Evolutionary conservation across 2,329 filamentous ascomycete genomes (phyloP).

Genomic region (Verticillium tricorpus): DNA sequence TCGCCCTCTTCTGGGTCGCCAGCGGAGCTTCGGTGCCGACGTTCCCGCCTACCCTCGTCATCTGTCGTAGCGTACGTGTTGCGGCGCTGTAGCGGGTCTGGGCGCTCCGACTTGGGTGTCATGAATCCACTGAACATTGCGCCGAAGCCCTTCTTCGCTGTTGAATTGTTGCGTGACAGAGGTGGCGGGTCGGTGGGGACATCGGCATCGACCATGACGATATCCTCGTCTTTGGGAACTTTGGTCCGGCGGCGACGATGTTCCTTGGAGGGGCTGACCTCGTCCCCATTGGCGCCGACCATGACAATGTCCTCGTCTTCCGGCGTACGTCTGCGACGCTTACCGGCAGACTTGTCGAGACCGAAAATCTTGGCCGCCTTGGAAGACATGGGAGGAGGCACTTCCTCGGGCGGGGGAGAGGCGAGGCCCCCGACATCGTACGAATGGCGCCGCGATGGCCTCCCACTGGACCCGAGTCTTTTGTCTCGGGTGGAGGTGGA

Average conservation of each 20-base stretch:
- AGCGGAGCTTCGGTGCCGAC: slow-evolving; percentile 30
- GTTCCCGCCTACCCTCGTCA: slow-evolving; percentile 39
- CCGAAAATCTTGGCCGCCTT: slow-evolving; percentile 80
- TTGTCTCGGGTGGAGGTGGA: slow-evolving; percentile 65
- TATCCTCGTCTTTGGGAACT: slow-evolving; percentile 31
- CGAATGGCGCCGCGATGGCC: slow-evolving; percentile 63
- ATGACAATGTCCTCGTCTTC: slow-evolving; percentile 49
- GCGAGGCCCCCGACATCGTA: slow-evolving; percentile 61
- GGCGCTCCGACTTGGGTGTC: slow-evolving; percentile 37
- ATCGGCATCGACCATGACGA: slow-evolving; percentile 30
- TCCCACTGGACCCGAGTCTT: slow-evolving; percentile 50
- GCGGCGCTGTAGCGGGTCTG: slow-evolving; percentile 38
- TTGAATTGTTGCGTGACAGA: slow-evolving; percentile 27
- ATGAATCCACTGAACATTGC: slow-evolving; percentile 59
- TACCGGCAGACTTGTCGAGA: slow-evolving; percentile 37
- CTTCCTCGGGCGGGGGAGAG: slow-evolving; percentile 69
- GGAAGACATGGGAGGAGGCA: slow-evolving; percentile 57
- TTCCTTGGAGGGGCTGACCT: slow-evolving; percentile 15
- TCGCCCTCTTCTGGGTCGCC: slow-evolving; percentile 48
- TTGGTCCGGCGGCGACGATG: slow-evolving; percentile 27
- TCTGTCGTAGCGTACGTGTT: slow-evolving; percentile 46
- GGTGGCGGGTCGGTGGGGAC: slow-evolving; percentile 24
- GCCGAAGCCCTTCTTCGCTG: slow-evolving; percentile 49
- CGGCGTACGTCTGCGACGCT: slow-evolving; percentile 22
- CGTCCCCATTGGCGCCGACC: slow-evolving; percentile 20